These are phyloP conservation scores for Fonsecaea monophora DNA, from an alignment of 2,329 filamentous ascomycete species.

Conservation along the genomic window DNA sequence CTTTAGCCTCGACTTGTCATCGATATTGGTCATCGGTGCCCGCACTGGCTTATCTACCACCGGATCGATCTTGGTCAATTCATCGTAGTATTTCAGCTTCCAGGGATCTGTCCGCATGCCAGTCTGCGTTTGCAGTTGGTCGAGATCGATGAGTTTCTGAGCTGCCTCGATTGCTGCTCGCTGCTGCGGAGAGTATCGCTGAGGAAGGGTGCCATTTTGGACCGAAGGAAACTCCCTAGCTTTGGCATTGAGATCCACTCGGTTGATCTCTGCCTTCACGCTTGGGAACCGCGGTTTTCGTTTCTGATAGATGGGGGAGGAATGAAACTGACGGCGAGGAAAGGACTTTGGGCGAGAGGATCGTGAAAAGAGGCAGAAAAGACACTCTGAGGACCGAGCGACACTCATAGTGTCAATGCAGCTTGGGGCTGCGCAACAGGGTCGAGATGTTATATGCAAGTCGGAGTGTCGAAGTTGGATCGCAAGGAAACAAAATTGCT, in stretches of 20 bases:
- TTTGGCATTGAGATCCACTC: slow-evolving; percentile 34
- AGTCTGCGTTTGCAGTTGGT: slow-evolving; percentile 70
- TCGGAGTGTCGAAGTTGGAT: slow-evolving; percentile 8
- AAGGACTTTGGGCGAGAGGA: slow-evolving; percentile 49
- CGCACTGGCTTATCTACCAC: slow-evolving; percentile 74
- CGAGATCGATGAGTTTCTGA: slow-evolving; percentile 75
- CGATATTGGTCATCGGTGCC: slow-evolving; percentile 58
- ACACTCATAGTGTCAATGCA: slow-evolving; percentile 54
- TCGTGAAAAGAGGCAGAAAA: slow-evolving; percentile 58
- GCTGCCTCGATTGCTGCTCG: slow-evolving; percentile 80
- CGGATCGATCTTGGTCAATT: slow-evolving; percentile 78
- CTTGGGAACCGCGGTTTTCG: slow-evolving; percentile 51
- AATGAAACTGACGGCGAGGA: slow-evolving; percentile 58
- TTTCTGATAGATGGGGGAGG: slow-evolving; percentile 46
- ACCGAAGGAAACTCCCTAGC: slow-evolving; percentile 27
- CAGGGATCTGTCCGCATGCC: slow-evolving; percentile 75
- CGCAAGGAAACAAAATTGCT: background rate
- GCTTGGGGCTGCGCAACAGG: slow-evolving; percentile 22
- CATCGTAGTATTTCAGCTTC: slow-evolving; percentile 77
- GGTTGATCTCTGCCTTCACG: slow-evolving; percentile 47
- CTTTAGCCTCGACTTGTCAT: slow-evolving; percentile 67
- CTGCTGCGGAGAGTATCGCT: slow-evolving; percentile 79
- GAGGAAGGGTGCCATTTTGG: slow-evolving; percentile 28
- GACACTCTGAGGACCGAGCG: slow-evolving; percentile 57
- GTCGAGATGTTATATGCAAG: background rate